phyloP scores from a whole-genome alignment of 148 eudicot species.

The Simmondsia chinensis region DNA sequence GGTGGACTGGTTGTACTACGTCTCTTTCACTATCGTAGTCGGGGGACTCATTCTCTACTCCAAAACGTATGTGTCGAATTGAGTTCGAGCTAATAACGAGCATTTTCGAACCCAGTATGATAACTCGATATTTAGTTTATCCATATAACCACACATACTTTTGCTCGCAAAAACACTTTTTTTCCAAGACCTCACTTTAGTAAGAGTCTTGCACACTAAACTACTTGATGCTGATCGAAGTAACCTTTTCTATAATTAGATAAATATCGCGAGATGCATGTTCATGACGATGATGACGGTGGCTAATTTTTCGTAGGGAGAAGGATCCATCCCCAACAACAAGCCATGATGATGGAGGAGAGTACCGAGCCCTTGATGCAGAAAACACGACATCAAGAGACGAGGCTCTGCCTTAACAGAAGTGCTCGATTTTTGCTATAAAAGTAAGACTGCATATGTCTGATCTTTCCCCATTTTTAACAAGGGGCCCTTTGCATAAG shows the following conservation, averaged over 20 bases:
- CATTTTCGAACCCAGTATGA: neutral
- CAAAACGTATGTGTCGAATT: constrained; percentile 35
- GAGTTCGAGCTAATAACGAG: no score
- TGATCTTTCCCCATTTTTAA: no score
- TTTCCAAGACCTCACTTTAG: no score
- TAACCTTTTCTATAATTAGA: no score
- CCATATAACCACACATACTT: neutral
- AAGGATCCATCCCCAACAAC: constrained; percentile 11
- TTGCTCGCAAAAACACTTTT: neutral
- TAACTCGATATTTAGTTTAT: neutral
- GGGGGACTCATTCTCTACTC: constrained; percentile 69
- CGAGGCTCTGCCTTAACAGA: constrained; percentile 10
- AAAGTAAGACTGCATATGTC: no score
- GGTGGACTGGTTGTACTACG: constrained; percentile 82
- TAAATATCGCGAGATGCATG: no score
- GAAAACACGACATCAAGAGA: constrained; percentile 21
- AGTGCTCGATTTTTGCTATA: no score
- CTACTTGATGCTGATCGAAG: no score
- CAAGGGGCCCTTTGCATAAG: no score
- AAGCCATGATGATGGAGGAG: constrained; percentile 12
- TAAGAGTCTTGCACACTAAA: no score
- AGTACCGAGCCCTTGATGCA: constrained; percentile 22
- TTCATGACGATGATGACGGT: no score
- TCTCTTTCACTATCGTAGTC: constrained; percentile 57
- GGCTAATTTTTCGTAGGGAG: constrained; percentile 24